Base-by-base conservation (phyloP, 208 protist species). In the Trypanosoma congolense region DNA sequence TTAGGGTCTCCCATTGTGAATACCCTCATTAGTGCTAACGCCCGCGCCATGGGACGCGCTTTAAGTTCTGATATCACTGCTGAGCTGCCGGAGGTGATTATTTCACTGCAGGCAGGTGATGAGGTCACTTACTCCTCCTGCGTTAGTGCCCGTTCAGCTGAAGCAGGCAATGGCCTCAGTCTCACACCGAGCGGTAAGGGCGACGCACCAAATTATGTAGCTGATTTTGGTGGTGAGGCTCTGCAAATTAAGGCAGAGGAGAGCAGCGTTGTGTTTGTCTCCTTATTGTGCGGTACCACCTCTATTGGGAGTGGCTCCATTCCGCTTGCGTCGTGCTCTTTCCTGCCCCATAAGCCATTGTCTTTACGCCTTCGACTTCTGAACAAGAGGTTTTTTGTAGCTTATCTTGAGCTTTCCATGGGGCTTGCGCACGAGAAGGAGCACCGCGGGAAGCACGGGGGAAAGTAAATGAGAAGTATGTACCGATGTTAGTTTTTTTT, bases 181-280 rank as follows among this genome's bases (percentile, higher is more conserved):
- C n/a, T n/a, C n/a, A n/a, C n/a, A n/a, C n/a, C n/a, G n/a, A n/a
- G n/a, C n/a, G n/a, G n/a, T n/a, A n/a, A n/a, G n/a, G 46, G 22
- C 3, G 9, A 22, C 29, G 38, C 18, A 8, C 2, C 40, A 5
- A 10, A 19, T 30, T 54, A 41, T 26, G 25, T 22, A 9, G 61
- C 47, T 21, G 54, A 56, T 33, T 21, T 68, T 0, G 12, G 35
- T n/a, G 38, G 55, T 26, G 51, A 68, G 30, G 22, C 21, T 5
- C 51, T 68, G n/a, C 53, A 53, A 4, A 18, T 68, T 8, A 30
- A 68, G 3, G 8, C 58, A n/a, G 10, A 9, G 18, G 61, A 68
- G 9, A 53, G 24, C 16, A 19, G 16, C 0, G 9, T 33, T 1
- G 10, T 68, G 16, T 21, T 44, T 6, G 53, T 68, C n/a, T n/a